Conservation (phyloP, 73 alveolate species). For the Paramecium sonneborni region DNA sequence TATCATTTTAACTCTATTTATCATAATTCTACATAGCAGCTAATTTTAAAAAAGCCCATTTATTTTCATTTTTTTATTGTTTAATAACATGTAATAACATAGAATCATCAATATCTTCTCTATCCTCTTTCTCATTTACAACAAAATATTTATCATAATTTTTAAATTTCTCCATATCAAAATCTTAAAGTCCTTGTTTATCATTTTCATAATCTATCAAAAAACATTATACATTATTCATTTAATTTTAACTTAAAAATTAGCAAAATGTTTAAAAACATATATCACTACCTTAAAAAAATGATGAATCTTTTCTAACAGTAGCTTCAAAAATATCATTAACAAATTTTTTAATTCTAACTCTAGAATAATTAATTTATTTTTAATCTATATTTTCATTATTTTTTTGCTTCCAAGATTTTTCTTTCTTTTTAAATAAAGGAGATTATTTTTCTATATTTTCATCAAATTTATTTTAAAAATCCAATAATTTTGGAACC, state of each 20-base stretch:
- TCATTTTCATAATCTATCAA: slow-evolving; percentile 15
- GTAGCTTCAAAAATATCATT: slow-evolving; percentile 4
- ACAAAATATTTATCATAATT: slow-evolving; percentile 24
- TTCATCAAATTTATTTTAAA: neutral
- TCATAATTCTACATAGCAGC: neutral
- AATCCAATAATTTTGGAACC: neutral
- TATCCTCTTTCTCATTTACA: neutral
- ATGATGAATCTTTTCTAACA: neutral
- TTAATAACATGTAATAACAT: neutral
- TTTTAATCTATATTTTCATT: neutral
- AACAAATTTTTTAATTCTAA: neutral
- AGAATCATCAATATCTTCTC: neutral
- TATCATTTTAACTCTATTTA: neutral
- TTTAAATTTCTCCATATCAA: neutral
- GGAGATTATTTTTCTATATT: neutral
- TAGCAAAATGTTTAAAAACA: neutral
- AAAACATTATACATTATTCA: neutral
- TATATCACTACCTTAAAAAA: neutral
- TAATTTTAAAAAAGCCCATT: neutral
- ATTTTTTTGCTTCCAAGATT: neutral
- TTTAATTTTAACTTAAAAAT: neutral
- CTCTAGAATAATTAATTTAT: neutral
- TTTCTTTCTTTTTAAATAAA: neutral
- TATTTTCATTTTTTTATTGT: neutral
- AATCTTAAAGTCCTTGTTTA: slow-evolving; percentile 16